A percentile compares a stretch with the other conserved stretches of the same genome.
phyloP scores from a whole-genome alignment of 129 eudicot genomes.

The Rutidosis leptorrhynchoides region DNA sequence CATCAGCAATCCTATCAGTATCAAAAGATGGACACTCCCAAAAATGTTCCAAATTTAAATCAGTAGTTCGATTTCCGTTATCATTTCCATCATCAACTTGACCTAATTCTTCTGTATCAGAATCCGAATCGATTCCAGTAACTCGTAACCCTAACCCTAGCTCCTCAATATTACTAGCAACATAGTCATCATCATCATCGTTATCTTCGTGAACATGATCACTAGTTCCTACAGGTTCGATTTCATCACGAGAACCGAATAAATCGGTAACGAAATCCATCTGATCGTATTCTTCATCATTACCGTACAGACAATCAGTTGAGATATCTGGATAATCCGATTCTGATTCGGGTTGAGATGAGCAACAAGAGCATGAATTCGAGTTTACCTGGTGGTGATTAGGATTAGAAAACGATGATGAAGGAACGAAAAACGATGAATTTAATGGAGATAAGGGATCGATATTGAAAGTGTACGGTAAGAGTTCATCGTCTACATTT shows the following conservation, averaged over 20 bases:
- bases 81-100: constrained; percentile 25
- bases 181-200: constrained; percentile 18
- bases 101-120: constrained; percentile 60
- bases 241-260: constrained; percentile 43
- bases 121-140: constrained; percentile 54
- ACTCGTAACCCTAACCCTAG: constrained; percentile 55
- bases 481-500: constrained; percentile 4
- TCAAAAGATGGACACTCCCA: constrained; percentile 42
- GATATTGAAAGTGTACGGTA: constrained; percentile 36
- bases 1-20: constrained; percentile 44
- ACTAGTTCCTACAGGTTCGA: constrained; percentile 16
- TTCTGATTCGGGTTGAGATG: constrained; percentile 30
- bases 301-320: constrained; percentile 31
- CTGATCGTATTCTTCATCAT: constrained; percentile 54
- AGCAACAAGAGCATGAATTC: constrained; percentile 27
- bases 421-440: constrained; percentile 35
- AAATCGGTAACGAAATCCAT: constrained; percentile 68
- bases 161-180: constrained; percentile 35
- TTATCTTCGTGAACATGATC: too few species aligned
- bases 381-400: constrained; percentile 28
- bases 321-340: constrained; percentile 36
- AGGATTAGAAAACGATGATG: constrained; percentile 15
- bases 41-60: constrained; percentile 28
- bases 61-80: constrained; percentile 21
- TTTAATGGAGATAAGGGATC: constrained; percentile 38